phyloP scores from a whole-genome alignment of 192 early-diverging fungal species.

The Obelidium mucronatum region DNA sequence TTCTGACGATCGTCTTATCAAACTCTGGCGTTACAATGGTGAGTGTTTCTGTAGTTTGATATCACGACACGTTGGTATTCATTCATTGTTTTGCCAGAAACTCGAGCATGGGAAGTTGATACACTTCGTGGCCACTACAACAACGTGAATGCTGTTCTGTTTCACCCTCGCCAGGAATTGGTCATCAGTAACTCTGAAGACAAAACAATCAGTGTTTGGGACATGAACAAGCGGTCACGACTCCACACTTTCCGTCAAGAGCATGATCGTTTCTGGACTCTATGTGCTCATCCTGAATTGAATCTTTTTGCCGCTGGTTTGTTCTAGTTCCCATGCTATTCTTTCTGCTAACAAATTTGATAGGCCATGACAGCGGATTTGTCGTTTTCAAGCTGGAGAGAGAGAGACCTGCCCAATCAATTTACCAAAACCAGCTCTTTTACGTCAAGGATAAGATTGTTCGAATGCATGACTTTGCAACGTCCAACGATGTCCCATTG shows the following conservation, averaged over 20 bases:
- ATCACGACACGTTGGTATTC: neutral
- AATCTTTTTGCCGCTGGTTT: slow-evolving; percentile 97
- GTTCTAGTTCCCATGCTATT: neutral
- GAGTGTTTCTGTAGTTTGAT: slow-evolving; percentile 21
- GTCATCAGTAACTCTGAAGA: slow-evolving; percentile 95
- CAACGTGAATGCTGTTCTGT: slow-evolving; percentile 92
- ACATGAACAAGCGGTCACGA: slow-evolving; percentile 92
- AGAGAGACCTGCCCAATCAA: slow-evolving; percentile 90
- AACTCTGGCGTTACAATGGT: slow-evolving; percentile 99
- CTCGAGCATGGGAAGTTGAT: slow-evolving; percentile 99
- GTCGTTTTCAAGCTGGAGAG: slow-evolving; percentile 99
- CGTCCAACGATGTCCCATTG: slow-evolving; percentile 77
- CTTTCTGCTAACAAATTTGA: neutral
- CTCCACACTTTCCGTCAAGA: slow-evolving; percentile 97
- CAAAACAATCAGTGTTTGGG: slow-evolving; percentile 98
- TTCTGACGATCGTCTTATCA: slow-evolving; percentile 97
- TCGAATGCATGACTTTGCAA: slow-evolving; percentile 82
- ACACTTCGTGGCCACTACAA: slow-evolving; percentile 99
- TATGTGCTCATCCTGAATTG: slow-evolving; percentile 95
- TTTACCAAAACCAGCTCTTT: slow-evolving; percentile 84
- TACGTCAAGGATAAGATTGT: slow-evolving; percentile 91
- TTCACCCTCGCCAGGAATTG: slow-evolving; percentile 96
- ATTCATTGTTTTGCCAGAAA: no score
- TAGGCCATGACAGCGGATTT: slow-evolving; percentile 95
- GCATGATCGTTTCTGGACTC: slow-evolving; percentile 96